phyloP scores from a whole-genome alignment of 768 basidiomycete species.

The Boletus subparvulus region DNA sequence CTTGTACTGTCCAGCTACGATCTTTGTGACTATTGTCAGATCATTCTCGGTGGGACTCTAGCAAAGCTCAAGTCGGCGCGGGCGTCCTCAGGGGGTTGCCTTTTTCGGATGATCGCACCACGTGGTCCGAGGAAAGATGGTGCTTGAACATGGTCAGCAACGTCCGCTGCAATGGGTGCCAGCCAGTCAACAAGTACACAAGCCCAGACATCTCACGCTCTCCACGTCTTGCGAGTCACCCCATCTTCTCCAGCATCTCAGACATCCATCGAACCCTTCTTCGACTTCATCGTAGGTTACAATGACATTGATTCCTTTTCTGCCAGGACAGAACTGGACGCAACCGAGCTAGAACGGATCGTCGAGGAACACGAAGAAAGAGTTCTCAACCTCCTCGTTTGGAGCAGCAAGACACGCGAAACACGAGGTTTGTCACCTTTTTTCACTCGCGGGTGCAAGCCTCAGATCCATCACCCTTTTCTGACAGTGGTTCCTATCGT shows the following conservation, averaged over 20 bases:
- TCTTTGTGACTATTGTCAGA: too few relatives aligned
- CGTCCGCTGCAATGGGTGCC: conserved; percentile 57
- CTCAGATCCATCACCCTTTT: neutral
- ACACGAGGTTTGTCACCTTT: conserved; percentile 55
- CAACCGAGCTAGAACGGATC: conserved; percentile 69
- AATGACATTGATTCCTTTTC: conserved; percentile 60
- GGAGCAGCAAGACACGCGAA: conserved; percentile 77
- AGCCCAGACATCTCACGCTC: conserved; percentile 43
- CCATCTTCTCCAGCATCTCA: conserved; percentile 85
- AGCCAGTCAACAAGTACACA: conserved; percentile 60
- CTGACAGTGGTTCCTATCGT: conserved; percentile 73
- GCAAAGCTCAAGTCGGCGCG: too few relatives aligned
- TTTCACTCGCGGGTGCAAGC: neutral
- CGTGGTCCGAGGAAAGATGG: neutral
- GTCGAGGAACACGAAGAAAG: conserved; percentile 80
- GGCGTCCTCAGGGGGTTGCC: conserved; percentile 4
- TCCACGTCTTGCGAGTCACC: conserved; percentile 89
- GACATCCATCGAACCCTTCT: conserved; percentile 86
- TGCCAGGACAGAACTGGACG: conserved; percentile 57
- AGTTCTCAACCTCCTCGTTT: conserved; percentile 69
- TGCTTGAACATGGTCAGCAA: neutral
- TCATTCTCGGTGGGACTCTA: too few relatives aligned
- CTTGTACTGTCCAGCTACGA: too few relatives aligned
- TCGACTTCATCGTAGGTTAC: conserved; percentile 94
- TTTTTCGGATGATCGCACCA: conserved; percentile 2